phyloP scores from a whole-genome alignment of 768 basidiomycete species.

The Lactarius sanguifluus region DNA sequence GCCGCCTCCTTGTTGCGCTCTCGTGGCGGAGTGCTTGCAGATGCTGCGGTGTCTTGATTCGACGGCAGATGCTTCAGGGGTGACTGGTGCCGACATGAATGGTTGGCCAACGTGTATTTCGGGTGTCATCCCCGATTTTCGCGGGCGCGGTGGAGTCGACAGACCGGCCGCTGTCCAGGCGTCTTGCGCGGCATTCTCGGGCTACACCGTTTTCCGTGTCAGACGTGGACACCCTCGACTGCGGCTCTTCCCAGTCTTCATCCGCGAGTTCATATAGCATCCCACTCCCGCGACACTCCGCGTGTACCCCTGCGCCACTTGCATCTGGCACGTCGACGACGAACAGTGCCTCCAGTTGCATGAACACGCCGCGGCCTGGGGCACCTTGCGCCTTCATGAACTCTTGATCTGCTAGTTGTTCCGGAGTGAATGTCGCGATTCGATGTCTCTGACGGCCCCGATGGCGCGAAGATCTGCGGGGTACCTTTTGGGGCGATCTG shows the following conservation, averaged over 20 bases:
- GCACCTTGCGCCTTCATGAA: constrained; percentile 44
- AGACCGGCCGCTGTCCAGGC: constrained; percentile 18
- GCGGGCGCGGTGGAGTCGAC: constrained; percentile 12
- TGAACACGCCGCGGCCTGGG: constrained; percentile 63
- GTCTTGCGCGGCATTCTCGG: constrained; percentile 20
- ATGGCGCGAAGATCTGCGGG: constrained; percentile 57
- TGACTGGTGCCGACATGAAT: constrained; percentile 36
- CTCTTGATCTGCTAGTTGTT: constrained; percentile 22
- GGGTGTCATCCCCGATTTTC: constrained; percentile 14
- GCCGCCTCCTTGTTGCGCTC: not conserved
- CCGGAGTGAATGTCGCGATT: constrained; percentile 22
- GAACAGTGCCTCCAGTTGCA: constrained; percentile 66
- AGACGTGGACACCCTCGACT: constrained; percentile 15
- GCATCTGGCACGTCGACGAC: constrained; percentile 52
- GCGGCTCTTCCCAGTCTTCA: constrained; percentile 57
- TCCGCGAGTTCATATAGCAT: constrained; percentile 80
- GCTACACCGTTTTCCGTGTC: constrained; percentile 38
- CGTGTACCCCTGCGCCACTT: constrained; percentile 43
- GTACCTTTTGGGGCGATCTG: constrained; percentile 68
- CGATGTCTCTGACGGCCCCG: constrained; percentile 48
- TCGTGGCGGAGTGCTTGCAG: constrained; percentile 23
- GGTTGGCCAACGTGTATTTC: constrained; percentile 29
- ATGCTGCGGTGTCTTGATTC: constrained; percentile 35
- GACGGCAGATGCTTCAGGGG: constrained; percentile 38
- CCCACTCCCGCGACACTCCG: constrained; percentile 68